Percentiles rank a stretch among this genome's conserved stretches.
Conservation (phyloP, 345 rosid genomes). For the Barbarea vulgaris region DNA sequence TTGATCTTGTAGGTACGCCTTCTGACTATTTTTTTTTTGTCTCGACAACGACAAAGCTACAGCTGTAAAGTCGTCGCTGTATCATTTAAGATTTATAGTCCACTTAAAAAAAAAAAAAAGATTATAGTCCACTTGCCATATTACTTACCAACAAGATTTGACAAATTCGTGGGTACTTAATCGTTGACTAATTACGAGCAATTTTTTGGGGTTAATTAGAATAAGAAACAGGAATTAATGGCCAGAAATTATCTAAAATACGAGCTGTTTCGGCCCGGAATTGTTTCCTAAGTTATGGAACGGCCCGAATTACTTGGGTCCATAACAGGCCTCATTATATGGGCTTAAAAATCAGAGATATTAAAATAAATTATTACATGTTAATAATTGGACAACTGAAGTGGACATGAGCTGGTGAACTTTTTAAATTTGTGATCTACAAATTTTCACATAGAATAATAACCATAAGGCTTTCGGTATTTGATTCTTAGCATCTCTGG, state of each 20-base stretch:
- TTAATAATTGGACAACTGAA: not conserved
- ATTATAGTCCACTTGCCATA: constrained; percentile 29
- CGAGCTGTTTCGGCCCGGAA: not conserved
- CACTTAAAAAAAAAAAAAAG: no score
- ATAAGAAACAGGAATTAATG: not conserved
- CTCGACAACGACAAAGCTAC: constrained; percentile 29
- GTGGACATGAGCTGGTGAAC: constrained; percentile 8
- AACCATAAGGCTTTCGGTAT: constrained; percentile 26
- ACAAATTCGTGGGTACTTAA: not conserved
- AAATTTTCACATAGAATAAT: constrained; percentile 20
- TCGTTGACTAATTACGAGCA: constrained; percentile 11
- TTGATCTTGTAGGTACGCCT: not conserved
- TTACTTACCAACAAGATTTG: not conserved
- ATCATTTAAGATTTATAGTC: constrained; percentile 22
- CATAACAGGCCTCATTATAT: not conserved
- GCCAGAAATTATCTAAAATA: not conserved
- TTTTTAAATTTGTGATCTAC: constrained; percentile 17
- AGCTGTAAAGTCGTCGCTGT: constrained; percentile 31
- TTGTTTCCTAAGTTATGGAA: not conserved
- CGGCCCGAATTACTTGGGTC: not conserved
- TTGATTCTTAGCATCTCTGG: constrained; percentile 25
- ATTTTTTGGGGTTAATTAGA: not conserved
- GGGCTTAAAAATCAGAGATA: not conserved
- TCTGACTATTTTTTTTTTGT: constrained; percentile 23
- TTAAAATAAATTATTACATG: not conserved